Evolutionary conservation across 176 grass and related monocot species (phyloP), one percentile per base, ranked within the genome.

Genomic region (Pontederia paniculata): DNA sequence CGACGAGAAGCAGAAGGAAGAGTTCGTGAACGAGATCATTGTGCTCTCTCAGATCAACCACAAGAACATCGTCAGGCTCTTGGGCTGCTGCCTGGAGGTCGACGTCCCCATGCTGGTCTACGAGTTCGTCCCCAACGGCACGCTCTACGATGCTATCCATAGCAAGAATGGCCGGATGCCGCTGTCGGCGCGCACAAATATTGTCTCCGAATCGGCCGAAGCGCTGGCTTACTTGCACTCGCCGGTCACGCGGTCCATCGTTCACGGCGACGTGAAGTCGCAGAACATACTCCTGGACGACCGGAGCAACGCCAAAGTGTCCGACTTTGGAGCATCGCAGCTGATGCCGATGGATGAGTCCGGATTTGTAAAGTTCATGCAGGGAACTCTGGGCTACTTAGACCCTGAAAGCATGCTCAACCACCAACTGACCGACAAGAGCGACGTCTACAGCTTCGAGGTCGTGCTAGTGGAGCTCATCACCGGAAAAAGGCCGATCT

Each of bases 1-100:
- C 19, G 53, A 22, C 17, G 18, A 21, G 53, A 63, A 5, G 14
- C 56, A 11, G 21, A 42, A 42, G 14, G 31, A 48, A 10, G 19
- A 23, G 12, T 47, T 63, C 18, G 21, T 48, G 60, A 63, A 63
- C 18, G 60, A 63, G 47, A 63, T 63, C 12, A 47, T 23, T 9
- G 14, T 63, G 21, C 42, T 63, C 3, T 63, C 17, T 9, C 60
- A 47, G 44, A 48, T 63, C 10, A 63, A 63, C 11, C 60, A 63
- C 44, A 48, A 47, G 60, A 63, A 63, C 20, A 17, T 63, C 9
- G 60, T 63, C 6, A 23, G 44, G 5, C 18, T 63, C 18, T 48
- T 8, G 8, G 60, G 60, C 43, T 48, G 60, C 18, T 63, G 60
- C 44, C 15, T 63, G 2, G 57, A 60, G 19, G 18, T 9, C 19